phyloP scores from a whole-genome alignment of 2,329 filamentous ascomycete genomes.

The Aspergillus novofumigatus region DNA sequence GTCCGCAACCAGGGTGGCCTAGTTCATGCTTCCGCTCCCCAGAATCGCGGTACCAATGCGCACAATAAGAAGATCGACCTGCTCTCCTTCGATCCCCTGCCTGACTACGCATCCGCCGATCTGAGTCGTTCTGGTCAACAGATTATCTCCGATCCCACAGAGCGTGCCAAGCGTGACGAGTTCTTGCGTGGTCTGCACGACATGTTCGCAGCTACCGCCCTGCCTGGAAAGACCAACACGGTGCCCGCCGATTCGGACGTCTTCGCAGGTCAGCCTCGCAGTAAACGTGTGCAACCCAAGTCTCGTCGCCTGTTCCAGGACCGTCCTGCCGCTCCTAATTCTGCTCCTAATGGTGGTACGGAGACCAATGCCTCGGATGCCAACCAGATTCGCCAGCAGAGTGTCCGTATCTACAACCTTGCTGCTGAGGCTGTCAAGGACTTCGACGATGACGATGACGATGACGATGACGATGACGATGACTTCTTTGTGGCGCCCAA shows the following conservation, averaged over 20 bases:
- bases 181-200: conserved; percentile 18
- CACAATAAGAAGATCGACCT: conserved; percentile 19
- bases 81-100: conserved; percentile 16
- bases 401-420: not conserved
- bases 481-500: conserved; percentile 11
- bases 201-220: conserved; percentile 9
- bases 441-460: not conserved
- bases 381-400: not conserved
- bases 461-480: conserved; percentile 1
- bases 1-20: not conserved
- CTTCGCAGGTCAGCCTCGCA: conserved; percentile 4
- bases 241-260: conserved; percentile 8
- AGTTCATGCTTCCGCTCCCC: not conserved
- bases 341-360: not conserved
- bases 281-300: conserved; percentile 12
- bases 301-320: conserved; percentile 21
- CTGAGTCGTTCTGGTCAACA: conserved; percentile 6
- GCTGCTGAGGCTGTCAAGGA: conserved; percentile 12
- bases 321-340: conserved; percentile 3
- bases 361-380: not conserved
- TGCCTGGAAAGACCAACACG: conserved; percentile 6
- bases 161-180: conserved; percentile 13
- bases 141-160: conserved; percentile 8
- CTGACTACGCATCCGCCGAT: conserved; percentile 12
- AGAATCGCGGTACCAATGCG: not conserved